A percentile compares a stretch with the other conserved stretches of the same genome.
These are phyloP conservation scores for Copromyces sp. DNA, from an alignment of 495 filamentous ascomycete genomes.

Conservation along the genomic window DNA sequence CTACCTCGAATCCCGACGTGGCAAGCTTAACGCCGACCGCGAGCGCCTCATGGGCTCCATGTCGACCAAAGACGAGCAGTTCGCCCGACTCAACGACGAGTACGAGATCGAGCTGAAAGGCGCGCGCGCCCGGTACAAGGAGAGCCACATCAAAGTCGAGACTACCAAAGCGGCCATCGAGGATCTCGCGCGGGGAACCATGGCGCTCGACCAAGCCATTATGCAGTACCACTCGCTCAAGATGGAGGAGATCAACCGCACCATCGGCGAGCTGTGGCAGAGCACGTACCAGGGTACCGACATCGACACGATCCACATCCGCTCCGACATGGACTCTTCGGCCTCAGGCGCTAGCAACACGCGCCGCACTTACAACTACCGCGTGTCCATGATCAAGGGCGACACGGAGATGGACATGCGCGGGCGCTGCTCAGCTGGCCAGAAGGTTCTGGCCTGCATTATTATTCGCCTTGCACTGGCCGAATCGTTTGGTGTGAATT, in stretches of 20 bases:
- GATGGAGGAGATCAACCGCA: slow-evolving; percentile 98
- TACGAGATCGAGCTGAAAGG: slow-evolving; percentile 82
- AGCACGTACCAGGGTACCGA: slow-evolving; percentile 95
- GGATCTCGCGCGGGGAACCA: slow-evolving; percentile 70
- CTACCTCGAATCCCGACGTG: slow-evolving; percentile 48
- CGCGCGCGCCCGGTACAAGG: slow-evolving; percentile 72
- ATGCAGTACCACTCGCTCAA: slow-evolving; percentile 93
- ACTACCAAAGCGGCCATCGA: slow-evolving; percentile 88
- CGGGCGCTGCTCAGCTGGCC: slow-evolving; percentile 89
- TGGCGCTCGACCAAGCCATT: slow-evolving; percentile 85
- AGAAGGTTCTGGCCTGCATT: slow-evolving; percentile 93
- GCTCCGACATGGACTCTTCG: slow-evolving; percentile 69
- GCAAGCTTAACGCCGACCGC: slow-evolving; percentile 42
- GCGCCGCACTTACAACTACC: slow-evolving; percentile 90
- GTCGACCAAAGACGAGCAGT: slow-evolving; percentile 70
- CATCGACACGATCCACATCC: slow-evolving; percentile 92
- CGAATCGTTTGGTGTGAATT: slow-evolving; percentile 94
- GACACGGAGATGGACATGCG: slow-evolving; percentile 99
- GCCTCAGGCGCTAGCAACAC: slow-evolving; percentile 32
- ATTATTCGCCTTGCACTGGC: slow-evolving; percentile 95
- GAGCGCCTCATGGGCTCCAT: slow-evolving; percentile 56
- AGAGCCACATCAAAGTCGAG: slow-evolving; percentile 81
- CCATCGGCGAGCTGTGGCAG: slow-evolving; percentile 91
- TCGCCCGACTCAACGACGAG: slow-evolving; percentile 57
- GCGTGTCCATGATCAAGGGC: slow-evolving; percentile 96